phyloP scores from a whole-genome alignment of 768 basidiomycete species.

The Calocera viscosa region DNA sequence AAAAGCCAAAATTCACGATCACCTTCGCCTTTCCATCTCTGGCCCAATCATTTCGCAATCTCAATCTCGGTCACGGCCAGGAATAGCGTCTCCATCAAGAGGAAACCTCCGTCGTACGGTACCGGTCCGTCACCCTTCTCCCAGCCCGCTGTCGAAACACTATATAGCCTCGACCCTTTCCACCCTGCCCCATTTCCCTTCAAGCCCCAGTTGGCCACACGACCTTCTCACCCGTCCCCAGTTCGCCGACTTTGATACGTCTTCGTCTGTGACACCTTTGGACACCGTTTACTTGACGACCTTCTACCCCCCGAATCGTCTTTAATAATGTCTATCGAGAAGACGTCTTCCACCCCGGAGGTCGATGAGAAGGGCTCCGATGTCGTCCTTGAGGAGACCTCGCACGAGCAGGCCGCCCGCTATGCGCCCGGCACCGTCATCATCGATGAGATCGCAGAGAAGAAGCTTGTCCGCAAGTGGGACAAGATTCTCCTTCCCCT shows the following conservation, averaged over 20 bases:
- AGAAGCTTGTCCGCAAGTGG: constrained; percentile 16
- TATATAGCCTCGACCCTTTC: constrained; percentile 3
- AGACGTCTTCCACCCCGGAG: constrained; percentile 1
- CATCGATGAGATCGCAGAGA: constrained; percentile 9
- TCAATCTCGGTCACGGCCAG: not conserved
- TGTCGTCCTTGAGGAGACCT: not conserved
- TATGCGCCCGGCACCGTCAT: not conserved
- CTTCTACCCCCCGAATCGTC: not conserved
- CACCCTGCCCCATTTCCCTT: not conserved
- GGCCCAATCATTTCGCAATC: not conserved
- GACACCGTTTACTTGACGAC: not conserved
- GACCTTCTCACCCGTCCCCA: not conserved
- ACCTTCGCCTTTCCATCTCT: not conserved
- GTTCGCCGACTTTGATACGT: not conserved
- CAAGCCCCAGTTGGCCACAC: constrained; percentile 4
- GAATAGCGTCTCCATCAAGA: not conserved
- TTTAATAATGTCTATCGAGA: not conserved
- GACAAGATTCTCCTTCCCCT: constrained; percentile 15
- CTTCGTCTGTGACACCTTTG: not conserved
- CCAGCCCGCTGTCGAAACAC: not conserved
- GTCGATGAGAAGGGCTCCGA: constrained; percentile 8
- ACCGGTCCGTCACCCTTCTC: not conserved
- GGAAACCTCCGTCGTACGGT: constrained; percentile 6
- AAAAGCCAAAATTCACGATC: not conserved
- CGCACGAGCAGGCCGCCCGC: not conserved